These are phyloP conservation scores for Colletotrichum chrysophilum DNA, from an alignment of 2,329 filamentous ascomycete genomes.

Conservation along the genomic window DNA sequence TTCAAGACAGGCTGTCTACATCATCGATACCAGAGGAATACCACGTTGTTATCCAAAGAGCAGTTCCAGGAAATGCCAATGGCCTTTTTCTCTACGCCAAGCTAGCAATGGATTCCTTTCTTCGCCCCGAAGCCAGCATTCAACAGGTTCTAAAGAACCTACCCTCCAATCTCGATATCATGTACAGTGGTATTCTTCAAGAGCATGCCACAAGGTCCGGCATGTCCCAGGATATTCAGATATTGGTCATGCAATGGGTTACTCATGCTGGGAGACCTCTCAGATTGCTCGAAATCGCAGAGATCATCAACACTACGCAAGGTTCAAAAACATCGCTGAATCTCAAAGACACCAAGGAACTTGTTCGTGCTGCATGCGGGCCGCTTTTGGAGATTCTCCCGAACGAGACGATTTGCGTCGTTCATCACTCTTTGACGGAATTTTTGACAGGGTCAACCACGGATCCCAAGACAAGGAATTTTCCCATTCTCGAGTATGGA, in stretches of 20 bases:
- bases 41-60: constrained; percentile 27
- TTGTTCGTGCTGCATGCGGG: background rate
- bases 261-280: constrained; percentile 46
- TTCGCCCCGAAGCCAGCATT: constrained; percentile 29
- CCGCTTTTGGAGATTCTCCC: background rate
- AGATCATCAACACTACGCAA: background rate
- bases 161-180: constrained; percentile 39
- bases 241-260: constrained; percentile 42
- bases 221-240: constrained; percentile 36
- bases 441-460: background rate
- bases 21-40: constrained; percentile 24
- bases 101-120: constrained; percentile 44
- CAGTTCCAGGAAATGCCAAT: constrained; percentile 40
- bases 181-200: constrained; percentile 45
- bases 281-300: constrained; percentile 45
- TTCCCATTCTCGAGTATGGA: background rate
- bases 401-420: background rate
- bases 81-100: constrained; percentile 51
- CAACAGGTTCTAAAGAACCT: constrained; percentile 33
- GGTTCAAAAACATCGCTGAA: background rate
- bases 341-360: background rate
- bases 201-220: constrained; percentile 40
- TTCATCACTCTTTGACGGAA: background rate
- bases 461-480: background rate
- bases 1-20: constrained; percentile 26